Evolutionary conservation across 2,329 filamentous ascomycete species (phyloP).

Genomic region (Dactylellina leptospora): DNA sequence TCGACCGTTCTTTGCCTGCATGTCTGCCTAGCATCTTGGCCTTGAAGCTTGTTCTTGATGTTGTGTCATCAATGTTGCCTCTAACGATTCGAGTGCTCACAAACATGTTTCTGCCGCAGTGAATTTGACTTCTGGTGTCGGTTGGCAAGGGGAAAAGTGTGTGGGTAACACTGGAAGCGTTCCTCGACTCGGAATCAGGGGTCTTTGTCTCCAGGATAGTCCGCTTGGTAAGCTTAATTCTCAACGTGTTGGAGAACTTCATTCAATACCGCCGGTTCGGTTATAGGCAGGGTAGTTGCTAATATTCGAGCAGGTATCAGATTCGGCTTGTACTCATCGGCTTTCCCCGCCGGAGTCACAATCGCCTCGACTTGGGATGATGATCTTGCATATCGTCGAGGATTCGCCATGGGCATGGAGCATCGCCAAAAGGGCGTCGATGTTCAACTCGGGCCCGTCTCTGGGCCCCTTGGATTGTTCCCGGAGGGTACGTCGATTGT

Average conservation of each 20-base stretch:
- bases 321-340: conserved; percentile 60
- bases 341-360: conserved; percentile 66
- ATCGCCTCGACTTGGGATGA: conserved; percentile 67
- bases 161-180: conserved; percentile 59
- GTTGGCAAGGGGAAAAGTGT: conserved; percentile 67
- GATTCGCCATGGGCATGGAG: conserved; percentile 63
- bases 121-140: conserved; percentile 67
- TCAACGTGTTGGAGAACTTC: background rate
- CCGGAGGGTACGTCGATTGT: conserved; percentile 44
- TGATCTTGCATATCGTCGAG: conserved; percentile 63
- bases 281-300: conserved; percentile 18
- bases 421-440: conserved; percentile 55
- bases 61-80: conserved; percentile 32
- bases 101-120: conserved; percentile 58
- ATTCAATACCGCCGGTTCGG: conserved; percentile 34
- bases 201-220: conserved; percentile 67
- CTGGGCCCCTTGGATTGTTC: conserved; percentile 52
- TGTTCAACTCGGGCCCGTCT: conserved; percentile 50
- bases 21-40: conserved; percentile 47
- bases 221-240: conserved; percentile 62
- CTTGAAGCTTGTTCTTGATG: conserved; percentile 26
- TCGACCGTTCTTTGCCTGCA: conserved; percentile 41
- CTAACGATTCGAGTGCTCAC: conserved; percentile 8
- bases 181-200: conserved; percentile 57
- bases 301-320: conserved; percentile 34